phyloP scores from a whole-genome alignment of 2,329 filamentous ascomycete species.

The Coniochaeta sp. region DNA sequence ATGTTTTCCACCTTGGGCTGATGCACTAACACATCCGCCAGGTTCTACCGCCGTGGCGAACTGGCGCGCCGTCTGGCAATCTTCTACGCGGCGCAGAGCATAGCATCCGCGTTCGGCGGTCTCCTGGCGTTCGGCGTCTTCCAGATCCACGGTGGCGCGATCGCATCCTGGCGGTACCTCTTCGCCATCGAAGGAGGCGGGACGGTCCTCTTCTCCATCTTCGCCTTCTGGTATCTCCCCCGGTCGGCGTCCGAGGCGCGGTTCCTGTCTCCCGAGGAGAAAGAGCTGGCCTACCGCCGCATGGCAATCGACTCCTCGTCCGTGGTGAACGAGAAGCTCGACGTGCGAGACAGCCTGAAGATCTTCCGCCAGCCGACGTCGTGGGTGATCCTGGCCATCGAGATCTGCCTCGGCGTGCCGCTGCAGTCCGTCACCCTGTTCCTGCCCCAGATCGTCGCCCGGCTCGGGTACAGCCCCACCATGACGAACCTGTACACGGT shows the following conservation, averaged over 20 bases:
- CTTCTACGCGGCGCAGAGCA: constrained; percentile 70
- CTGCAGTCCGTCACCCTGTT: constrained; percentile 43
- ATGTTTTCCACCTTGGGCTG: not conserved
- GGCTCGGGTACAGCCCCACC: constrained; percentile 39
- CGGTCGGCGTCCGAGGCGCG: constrained; percentile 53
- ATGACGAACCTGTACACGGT: constrained; percentile 68
- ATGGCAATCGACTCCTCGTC: constrained; percentile 70
- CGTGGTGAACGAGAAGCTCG: constrained; percentile 44
- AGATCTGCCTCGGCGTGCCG: constrained; percentile 53
- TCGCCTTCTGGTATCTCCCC: constrained; percentile 66
- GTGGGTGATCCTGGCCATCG: constrained; percentile 43
- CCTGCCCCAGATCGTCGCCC: constrained; percentile 45
- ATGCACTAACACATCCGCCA: constrained; percentile 24
- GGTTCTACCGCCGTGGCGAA: constrained; percentile 59
- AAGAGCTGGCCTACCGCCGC: constrained; percentile 61
- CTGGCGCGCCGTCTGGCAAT: constrained; percentile 58
- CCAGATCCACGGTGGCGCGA: constrained; percentile 30
- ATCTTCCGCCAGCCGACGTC: constrained; percentile 44
- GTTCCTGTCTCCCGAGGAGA: constrained; percentile 61
- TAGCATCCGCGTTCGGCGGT: constrained; percentile 40
- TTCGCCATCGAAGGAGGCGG: constrained; percentile 47
- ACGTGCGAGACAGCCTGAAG: constrained; percentile 39
- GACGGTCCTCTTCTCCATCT: constrained; percentile 53
- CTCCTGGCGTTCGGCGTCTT: constrained; percentile 35
- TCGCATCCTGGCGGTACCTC: constrained; percentile 39